phyloP scores from a whole-genome alignment of 75 land plant genomes.

The Selaginella tamariscina region DNA sequence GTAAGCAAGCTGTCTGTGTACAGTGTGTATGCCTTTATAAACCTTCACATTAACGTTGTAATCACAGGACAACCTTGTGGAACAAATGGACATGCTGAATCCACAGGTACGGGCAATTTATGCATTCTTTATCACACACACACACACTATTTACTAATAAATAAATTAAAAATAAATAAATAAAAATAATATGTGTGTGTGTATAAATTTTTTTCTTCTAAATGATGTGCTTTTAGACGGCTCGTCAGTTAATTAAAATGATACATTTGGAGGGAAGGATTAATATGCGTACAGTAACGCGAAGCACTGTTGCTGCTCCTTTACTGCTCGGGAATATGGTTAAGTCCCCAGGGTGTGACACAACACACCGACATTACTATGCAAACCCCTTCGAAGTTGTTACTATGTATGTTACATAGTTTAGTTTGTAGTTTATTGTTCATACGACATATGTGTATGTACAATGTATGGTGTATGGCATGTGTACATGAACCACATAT shows the following conservation, averaged over 20 bases:
- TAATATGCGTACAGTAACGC: background rate
- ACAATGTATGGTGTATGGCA: too few species aligned
- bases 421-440: too few species aligned
- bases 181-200: background rate
- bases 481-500: too few species aligned
- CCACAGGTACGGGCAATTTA: conserved; percentile 76
- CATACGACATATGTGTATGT: too few species aligned
- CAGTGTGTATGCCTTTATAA: background rate
- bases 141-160: too few species aligned
- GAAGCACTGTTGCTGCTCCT: background rate
- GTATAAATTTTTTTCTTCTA: background rate
- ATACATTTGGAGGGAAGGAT: background rate
- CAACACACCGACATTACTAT: background rate
- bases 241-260: background rate
- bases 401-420: too few species aligned
- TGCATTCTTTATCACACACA: too few species aligned
- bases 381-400: too few species aligned
- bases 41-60: background rate
- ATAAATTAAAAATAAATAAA: too few species aligned
- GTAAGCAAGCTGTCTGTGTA: background rate
- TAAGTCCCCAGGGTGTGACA: background rate
- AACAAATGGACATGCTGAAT: conserved; percentile 46
- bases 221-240: background rate
- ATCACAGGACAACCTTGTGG: conserved; percentile 45
- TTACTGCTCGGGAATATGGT: background rate